A percentile compares a stretch with the other conserved stretches of the same genome.
These are phyloP conservation scores for Boletus fagicola DNA, from an alignment of 768 basidiomycete genomes.

Conservation along the genomic window DNA sequence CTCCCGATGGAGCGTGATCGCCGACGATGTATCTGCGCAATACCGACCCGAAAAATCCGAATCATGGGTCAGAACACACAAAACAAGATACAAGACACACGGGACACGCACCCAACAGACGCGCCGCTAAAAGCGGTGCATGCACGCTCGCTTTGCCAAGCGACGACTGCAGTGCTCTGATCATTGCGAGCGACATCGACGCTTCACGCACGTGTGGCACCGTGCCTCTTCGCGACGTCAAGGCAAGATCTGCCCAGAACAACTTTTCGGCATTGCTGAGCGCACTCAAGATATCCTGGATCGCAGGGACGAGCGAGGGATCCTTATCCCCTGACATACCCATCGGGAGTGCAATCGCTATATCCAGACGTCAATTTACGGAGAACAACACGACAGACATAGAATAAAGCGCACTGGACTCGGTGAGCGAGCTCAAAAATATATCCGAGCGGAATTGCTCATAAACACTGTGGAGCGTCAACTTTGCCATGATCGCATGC, in stretches of 20 bases:
- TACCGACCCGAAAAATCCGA: background rate
- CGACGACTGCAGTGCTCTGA: slow-evolving; percentile 76
- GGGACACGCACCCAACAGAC: slow-evolving; percentile 53
- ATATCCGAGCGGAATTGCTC: slow-evolving; percentile 80
- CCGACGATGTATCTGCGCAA: slow-evolving; percentile 62
- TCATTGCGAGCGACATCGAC: slow-evolving; percentile 63
- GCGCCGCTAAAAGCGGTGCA: slow-evolving; percentile 55
- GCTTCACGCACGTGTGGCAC: slow-evolving; percentile 75
- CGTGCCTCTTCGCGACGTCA: slow-evolving; percentile 56
- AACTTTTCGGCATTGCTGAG: slow-evolving; percentile 68
- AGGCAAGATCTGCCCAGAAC: slow-evolving; percentile 62
- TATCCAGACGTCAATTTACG: slow-evolving; percentile 9
- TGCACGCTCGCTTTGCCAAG: slow-evolving; percentile 58
- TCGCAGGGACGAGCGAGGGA: slow-evolving; percentile 41
- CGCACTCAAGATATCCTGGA: slow-evolving; percentile 55
- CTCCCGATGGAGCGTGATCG: slow-evolving; percentile 81
- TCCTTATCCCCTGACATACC: slow-evolving; percentile 55
- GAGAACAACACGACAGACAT: background rate
- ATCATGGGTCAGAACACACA: background rate
- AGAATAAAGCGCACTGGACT: slow-evolving; percentile 67
- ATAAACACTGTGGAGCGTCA: slow-evolving; percentile 78
- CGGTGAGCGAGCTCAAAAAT: slow-evolving; percentile 84
- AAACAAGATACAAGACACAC: background rate
- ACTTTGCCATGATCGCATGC: slow-evolving; percentile 67
- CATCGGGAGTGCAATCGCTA: slow-evolving; percentile 84